phyloP scores from a whole-genome alignment of 2,329 filamentous ascomycete species.

The Diplodia mutila region DNA sequence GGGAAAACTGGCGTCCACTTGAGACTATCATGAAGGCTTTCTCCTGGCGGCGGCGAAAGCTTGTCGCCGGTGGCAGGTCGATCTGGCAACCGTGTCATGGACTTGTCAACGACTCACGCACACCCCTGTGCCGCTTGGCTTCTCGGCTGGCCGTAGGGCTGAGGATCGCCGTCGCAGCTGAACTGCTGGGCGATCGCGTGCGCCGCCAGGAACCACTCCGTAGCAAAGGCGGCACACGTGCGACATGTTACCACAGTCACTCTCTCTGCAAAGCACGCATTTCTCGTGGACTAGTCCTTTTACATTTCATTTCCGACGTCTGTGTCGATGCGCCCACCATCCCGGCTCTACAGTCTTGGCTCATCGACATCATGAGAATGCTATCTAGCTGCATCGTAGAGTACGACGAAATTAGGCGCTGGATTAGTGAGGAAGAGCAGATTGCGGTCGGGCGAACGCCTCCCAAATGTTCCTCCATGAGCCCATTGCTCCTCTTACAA shows the following conservation, averaged over 20 bases:
- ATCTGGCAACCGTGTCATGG: slow-evolving; percentile 26
- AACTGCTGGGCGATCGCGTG: slow-evolving; percentile 21
- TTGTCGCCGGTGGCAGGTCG: slow-evolving; percentile 15
- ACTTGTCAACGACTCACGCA: slow-evolving; percentile 18
- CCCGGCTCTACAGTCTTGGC: slow-evolving; percentile 26
- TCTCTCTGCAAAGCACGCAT: background rate
- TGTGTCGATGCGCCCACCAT: slow-evolving; percentile 25
- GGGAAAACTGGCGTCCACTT: background rate
- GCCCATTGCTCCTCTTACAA: slow-evolving; percentile 43
- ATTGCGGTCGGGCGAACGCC: slow-evolving; percentile 25
- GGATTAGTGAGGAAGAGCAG: slow-evolving; percentile 23
- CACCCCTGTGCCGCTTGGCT: slow-evolving; percentile 24
- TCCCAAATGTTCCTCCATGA: slow-evolving; percentile 25
- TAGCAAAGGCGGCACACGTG: background rate
- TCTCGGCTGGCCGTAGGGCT: slow-evolving; percentile 20
- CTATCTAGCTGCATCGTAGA: slow-evolving; percentile 26
- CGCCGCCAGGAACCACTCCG: slow-evolving; percentile 5
- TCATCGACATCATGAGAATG: slow-evolving; percentile 27
- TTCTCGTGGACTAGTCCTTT: slow-evolving; percentile 25
- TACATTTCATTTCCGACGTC: slow-evolving; percentile 27
- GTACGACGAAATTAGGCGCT: slow-evolving; percentile 26
- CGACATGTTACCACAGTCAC: too few relatives aligned
- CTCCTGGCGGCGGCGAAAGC: slow-evolving; percentile 13
- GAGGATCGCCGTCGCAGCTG: slow-evolving; percentile 22
- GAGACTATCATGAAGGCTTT: slow-evolving; percentile 9